Evolutionary conservation across 257 asterid genomes (phyloP), one percentile per base, ranked within the genome.

Genomic region (Marsdenia floribunda): DNA sequence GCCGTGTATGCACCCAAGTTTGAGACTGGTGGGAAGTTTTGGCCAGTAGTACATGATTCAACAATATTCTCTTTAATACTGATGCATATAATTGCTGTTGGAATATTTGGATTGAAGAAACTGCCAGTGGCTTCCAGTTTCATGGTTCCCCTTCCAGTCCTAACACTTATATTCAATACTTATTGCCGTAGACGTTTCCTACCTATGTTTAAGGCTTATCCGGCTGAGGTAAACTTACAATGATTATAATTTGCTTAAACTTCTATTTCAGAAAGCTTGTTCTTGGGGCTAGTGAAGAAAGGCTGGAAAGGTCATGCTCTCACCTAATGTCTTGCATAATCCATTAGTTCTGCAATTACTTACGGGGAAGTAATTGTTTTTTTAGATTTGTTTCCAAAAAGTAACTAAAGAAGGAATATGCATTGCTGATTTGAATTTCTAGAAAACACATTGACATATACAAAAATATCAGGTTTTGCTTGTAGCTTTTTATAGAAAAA

Each of bases 41-140:
- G 99, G 99, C 96, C 99, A 29, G 85, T 95, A 54, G 96, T 90
- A 73, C 97, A 95, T 60, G 97, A 89, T 42, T 88, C 97, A 12
- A 92, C 96, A 19, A 85, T 92, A 79, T 89, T 87, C 83, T 88
- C 96, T 38, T 85, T 95, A 72, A 72, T 92, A 75, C 80, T 95
- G 80, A 95, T 95, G 99, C 99, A 95, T 75, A 73, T 95, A 42
- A 88, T 92, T 72, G 97, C 99, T 64, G 76, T 95, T 79, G 99
- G 99, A 78, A 87, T 95, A 82, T 95, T 95, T 73, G 97, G 98
- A 79, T 75, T 89, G 83, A 95, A 92, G 94, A 86, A 87, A 66
- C 81, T 90, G 75, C 92, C 97, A 9, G 29, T 90, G 22, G 99
- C 98, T 75, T 90, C 99, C 73, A 90, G 89, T 88, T 80, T 86